A percentile compares a stretch with the other conserved stretches of the same genome.
These are phyloP conservation scores for Candida jianshihensis DNA, from an alignment of 805 yeast species.

Conservation along the genomic window DNA sequence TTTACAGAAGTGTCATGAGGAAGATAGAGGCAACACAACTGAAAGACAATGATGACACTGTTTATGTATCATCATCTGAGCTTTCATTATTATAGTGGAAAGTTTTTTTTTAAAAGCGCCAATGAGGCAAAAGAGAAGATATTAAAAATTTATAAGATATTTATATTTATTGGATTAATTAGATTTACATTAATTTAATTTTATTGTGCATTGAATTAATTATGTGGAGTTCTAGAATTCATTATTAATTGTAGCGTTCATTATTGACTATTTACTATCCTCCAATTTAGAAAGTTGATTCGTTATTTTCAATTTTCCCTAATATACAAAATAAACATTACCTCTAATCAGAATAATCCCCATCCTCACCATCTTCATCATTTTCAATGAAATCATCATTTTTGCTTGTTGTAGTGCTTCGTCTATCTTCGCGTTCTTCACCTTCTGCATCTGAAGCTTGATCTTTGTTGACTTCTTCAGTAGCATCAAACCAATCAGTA, in stretches of 20 bases:
- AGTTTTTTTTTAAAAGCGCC: background rate
- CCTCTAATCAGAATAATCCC: conserved; percentile 19
- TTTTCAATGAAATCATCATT: conserved; percentile 13
- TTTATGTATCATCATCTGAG: no score
- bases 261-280: no score
- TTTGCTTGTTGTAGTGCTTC: conserved; percentile 3
- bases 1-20: no score
- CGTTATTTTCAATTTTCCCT: background rate
- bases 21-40: background rate
- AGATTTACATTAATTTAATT: conserved; percentile 8
- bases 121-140: background rate
- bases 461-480: conserved; percentile 51
- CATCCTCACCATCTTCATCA: conserved; percentile 13
- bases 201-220: conserved; percentile 8
- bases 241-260: background rate
- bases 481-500: conserved; percentile 98
- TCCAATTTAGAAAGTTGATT: no score
- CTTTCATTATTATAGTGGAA: background rate
- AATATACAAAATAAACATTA: background rate
- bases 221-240: no score
- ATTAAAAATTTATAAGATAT: background rate
- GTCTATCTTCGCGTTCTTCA: conserved; percentile 26
- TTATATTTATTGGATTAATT: conserved; percentile 7
- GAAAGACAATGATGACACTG: background rate
- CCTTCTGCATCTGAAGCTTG: conserved; percentile 23